Percentiles rank a stretch among this genome's conserved stretches.
Evolutionary conservation across 352 stramenopile species (phyloP).

Genomic region (Globisporangium solare): DNA sequence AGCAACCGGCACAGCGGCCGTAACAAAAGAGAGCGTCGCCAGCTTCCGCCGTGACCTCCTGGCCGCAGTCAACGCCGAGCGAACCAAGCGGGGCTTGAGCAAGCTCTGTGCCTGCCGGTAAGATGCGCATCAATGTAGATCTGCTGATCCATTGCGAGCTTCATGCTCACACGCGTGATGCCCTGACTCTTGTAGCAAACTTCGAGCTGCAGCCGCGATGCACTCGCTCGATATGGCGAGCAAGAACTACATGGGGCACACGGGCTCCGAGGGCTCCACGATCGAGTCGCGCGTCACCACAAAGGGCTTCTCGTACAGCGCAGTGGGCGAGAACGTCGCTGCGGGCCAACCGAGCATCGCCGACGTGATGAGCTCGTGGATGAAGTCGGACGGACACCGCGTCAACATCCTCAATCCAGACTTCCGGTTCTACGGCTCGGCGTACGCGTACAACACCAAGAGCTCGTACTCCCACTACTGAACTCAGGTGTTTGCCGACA

Average conservation of each 20-base stretch:
- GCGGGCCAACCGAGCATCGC: slow-evolving; percentile 4
- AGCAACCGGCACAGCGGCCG: too few species aligned
- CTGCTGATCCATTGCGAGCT: neutral
- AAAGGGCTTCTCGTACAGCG: slow-evolving; percentile 25
- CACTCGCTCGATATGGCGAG: slow-evolving; percentile 21
- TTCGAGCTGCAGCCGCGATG: slow-evolving; percentile 13
- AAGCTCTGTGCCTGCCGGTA: too few species aligned
- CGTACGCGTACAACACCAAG: slow-evolving; percentile 17
- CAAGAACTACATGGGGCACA: slow-evolving; percentile 26
- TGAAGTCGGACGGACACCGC: slow-evolving; percentile 23
- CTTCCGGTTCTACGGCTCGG: slow-evolving; percentile 22
- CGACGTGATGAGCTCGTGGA: slow-evolving; percentile 19
- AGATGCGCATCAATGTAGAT: too few species aligned
- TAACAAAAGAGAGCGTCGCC: too few species aligned
- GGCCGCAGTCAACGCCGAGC: too few species aligned
- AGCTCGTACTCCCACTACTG: slow-evolving; percentile 19
- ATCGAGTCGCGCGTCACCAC: slow-evolving; percentile 16
- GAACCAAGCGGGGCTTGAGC: too few species aligned
- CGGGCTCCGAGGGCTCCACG: slow-evolving; percentile 17
- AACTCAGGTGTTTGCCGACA: slow-evolving; percentile 20
- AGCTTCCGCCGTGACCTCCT: too few species aligned
- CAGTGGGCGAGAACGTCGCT: slow-evolving; percentile 28
- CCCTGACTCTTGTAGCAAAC: slow-evolving; percentile 2
- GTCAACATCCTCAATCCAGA: slow-evolving; percentile 16
- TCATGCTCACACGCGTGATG: neutral